These are phyloP conservation scores for Avena sativa DNA, from an alignment of 176 grass and related monocot genomes.

Conservation along the genomic window DNA sequence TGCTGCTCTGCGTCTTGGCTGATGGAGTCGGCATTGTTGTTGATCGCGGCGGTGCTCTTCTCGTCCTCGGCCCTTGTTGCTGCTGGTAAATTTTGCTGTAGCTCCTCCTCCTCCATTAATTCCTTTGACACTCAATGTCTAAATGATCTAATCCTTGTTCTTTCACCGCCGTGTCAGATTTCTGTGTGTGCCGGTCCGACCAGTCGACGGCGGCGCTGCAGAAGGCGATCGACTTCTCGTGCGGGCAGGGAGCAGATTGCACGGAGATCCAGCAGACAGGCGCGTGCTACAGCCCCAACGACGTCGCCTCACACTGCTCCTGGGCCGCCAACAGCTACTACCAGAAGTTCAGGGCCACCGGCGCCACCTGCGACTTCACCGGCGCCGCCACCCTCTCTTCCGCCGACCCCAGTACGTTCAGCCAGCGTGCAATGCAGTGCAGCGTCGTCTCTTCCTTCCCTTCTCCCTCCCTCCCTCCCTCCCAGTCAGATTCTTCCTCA, in stretches of 20 bases:
- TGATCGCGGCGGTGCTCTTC: constrained; percentile 45
- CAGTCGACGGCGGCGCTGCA: constrained; percentile 57
- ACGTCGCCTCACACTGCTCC: constrained; percentile 71
- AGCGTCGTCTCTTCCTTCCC: neutral
- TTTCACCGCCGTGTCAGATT: constrained; percentile 49
- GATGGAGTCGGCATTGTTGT: constrained; percentile 42
- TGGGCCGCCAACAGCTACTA: constrained; percentile 91
- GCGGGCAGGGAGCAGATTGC: constrained; percentile 86
- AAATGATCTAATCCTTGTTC: neutral
- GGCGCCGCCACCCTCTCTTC: constrained; percentile 68
- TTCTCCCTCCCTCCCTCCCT: neutral
- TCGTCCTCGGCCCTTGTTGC: constrained; percentile 35
- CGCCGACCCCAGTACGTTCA: constrained; percentile 69
- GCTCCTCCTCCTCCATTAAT: neutral
- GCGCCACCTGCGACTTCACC: constrained; percentile 74
- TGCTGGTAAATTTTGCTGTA: constrained; percentile 39
- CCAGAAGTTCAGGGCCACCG: constrained; percentile 70
- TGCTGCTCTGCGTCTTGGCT: neutral
- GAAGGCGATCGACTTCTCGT: constrained; percentile 89
- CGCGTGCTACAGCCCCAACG: constrained; percentile 77
- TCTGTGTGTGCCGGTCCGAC: constrained; percentile 87
- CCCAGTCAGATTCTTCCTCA: neutral
- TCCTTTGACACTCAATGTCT: too few relatives aligned
- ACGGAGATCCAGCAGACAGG: constrained; percentile 51
- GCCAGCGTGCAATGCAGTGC: neutral